Percentiles rank a stretch among this genome's conserved stretches.
Evolutionary conservation across 1,284 basidiomycete genomes (phyloP).

Genomic region (Porphyrellus sp.): DNA sequence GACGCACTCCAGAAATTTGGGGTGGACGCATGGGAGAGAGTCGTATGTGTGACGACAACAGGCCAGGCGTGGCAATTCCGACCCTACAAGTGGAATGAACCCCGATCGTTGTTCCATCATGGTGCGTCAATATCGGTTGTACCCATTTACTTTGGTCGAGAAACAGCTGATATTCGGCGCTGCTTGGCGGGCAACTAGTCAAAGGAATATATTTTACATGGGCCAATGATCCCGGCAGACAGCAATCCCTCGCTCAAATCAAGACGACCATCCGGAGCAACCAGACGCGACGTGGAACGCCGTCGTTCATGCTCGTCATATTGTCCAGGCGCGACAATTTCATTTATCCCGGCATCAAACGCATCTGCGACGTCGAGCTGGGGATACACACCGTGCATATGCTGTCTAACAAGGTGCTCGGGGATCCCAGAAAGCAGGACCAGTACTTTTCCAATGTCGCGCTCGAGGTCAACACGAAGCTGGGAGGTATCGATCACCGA

Average conservation of each 20-base stretch:
- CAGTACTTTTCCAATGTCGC: slow-evolving; percentile 34
- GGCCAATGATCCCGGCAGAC: slow-evolving; percentile 47
- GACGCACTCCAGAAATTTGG: slow-evolving; percentile 92
- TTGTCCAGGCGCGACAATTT: slow-evolving; percentile 61
- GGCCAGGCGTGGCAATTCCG: slow-evolving; percentile 98
- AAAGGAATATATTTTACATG: slow-evolving; percentile 93
- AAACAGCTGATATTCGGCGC: not conserved
- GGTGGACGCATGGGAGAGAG: slow-evolving; percentile 89
- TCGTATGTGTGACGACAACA: slow-evolving; percentile 92
- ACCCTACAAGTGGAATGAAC: slow-evolving; percentile 91
- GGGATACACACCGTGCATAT: slow-evolving; percentile 68
- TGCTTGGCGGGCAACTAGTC: slow-evolving; percentile 45
- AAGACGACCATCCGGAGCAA: slow-evolving; percentile 37
- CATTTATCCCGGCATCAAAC: slow-evolving; percentile 74
- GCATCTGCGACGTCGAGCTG: slow-evolving; percentile 63
- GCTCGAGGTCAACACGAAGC: slow-evolving; percentile 70
- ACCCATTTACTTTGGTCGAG: no score
- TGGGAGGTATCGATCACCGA: slow-evolving; percentile 72
- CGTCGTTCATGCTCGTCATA: slow-evolving; percentile 61
- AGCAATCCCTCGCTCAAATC: slow-evolving; percentile 42
- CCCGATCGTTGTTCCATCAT: not conserved
- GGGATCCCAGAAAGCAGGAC: slow-evolving; percentile 52
- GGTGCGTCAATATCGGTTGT: not conserved
- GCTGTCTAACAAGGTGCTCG: slow-evolving; percentile 57
- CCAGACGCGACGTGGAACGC: slow-evolving; percentile 36